Conservation (phyloP, 2,329 filamentous ascomycete genomes). For the Cercospora zeae-maydis region DNA sequence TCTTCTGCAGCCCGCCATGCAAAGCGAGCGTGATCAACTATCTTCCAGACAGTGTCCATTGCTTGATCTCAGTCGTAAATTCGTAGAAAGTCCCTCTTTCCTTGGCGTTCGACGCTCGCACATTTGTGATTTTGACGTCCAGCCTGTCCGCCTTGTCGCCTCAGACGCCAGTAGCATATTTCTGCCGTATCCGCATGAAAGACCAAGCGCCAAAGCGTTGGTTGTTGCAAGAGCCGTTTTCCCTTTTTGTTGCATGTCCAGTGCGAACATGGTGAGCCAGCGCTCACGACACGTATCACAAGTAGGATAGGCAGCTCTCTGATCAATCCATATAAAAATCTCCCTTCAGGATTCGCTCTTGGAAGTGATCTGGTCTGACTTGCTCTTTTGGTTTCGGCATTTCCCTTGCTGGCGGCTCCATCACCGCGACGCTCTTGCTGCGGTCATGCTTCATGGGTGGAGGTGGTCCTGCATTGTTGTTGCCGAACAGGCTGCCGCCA, state of each 20-base stretch:
- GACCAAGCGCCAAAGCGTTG: background rate
- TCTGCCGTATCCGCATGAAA: constrained; percentile 1
- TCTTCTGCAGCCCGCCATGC: background rate
- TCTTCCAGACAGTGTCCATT: background rate
- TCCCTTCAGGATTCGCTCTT: constrained; percentile 94
- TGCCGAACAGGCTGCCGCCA: constrained; percentile 47
- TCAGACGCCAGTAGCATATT: background rate
- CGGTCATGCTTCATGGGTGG: constrained; percentile 54
- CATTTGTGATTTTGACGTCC: background rate
- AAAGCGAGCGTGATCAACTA: background rate
- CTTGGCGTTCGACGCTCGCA: background rate
- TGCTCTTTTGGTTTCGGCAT: constrained; percentile 58
- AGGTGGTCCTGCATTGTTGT: constrained; percentile 26
- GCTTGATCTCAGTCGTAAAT: constrained; percentile 2
- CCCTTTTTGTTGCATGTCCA: background rate
- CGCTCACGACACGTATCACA: background rate
- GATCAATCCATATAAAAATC: constrained; percentile 88
- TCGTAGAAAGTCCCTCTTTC: constrained; percentile 1
- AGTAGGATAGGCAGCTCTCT: constrained; percentile 37
- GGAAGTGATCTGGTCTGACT: constrained; percentile 75
- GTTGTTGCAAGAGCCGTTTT: background rate
- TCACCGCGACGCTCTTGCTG: constrained; percentile 63
- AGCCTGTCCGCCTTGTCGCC: background rate
- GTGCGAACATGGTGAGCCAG: background rate
- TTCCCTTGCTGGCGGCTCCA: constrained; percentile 51